Conservation (phyloP, 179 eudicot species). For the Kewa caespitosa region DNA sequence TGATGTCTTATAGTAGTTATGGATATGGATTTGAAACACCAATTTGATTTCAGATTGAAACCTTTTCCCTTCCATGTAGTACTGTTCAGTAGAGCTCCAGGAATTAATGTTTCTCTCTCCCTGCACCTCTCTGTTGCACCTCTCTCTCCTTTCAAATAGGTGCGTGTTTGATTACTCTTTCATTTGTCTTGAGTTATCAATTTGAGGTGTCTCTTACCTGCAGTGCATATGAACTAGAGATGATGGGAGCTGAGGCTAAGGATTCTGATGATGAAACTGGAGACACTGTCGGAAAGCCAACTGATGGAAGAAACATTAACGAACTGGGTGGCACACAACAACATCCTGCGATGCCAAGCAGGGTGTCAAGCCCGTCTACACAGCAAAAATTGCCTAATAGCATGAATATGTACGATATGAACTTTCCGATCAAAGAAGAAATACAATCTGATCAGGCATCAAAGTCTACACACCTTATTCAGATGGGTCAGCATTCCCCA, state of each 20-base stretch:
- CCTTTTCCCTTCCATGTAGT: neutral
- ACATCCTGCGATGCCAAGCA: conserved; percentile 30
- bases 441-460: conserved; percentile 28
- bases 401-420: conserved; percentile 21
- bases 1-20: neutral
- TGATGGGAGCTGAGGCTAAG: conserved; percentile 72
- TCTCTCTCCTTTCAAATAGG: no score
- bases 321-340: conserved; percentile 24
- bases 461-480: conserved; percentile 14
- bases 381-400: conserved; percentile 25
- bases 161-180: neutral
- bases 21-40: neutral
- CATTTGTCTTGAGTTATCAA: neutral
- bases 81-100: neutral
- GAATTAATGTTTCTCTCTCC: neutral
- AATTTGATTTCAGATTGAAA: neutral
- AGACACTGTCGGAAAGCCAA: conserved; percentile 21
- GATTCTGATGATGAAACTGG: conserved; percentile 82
- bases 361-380: conserved; percentile 29
- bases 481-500: conserved; percentile 28
- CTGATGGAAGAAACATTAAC: conserved; percentile 21
- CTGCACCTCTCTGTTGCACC: no score
- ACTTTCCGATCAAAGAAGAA: conserved; percentile 29
- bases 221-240: conserved; percentile 80
- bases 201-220: neutral